Percentiles rank a stretch among this genome's conserved stretches.
Conservation (phyloP, 306 rosid genomes). For the Vigna mungo region DNA sequence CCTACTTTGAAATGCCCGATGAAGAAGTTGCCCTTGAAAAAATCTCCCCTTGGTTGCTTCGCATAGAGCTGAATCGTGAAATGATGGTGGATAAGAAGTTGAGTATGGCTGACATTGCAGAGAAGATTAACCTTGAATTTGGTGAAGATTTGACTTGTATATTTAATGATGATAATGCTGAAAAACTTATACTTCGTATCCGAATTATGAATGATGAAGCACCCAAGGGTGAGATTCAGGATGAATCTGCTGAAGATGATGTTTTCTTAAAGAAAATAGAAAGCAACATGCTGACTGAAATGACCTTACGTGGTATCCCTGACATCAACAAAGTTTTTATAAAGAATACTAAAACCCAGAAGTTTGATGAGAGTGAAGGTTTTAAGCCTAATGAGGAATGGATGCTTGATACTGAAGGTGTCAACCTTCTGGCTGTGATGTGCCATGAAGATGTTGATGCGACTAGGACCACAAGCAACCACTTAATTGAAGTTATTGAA, state of each 20-base stretch:
- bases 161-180: constrained; percentile 97
- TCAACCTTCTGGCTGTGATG: constrained; percentile 92
- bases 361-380: constrained; percentile 83
- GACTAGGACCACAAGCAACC: constrained; percentile 90
- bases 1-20: constrained; percentile 98
- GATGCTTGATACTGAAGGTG: constrained; percentile 99
- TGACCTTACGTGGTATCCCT: constrained; percentile 95
- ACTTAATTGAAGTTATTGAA: constrained; percentile 95
- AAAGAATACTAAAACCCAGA: constrained; percentile 79
- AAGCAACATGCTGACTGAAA: constrained; percentile 97
- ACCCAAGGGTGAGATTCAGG: constrained; percentile 87
- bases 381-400: constrained; percentile 94
- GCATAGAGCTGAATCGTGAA: constrained; percentile 95
- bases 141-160: constrained; percentile 95
- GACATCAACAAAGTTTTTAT: constrained; percentile 95
- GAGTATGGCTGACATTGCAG: constrained; percentile 99
- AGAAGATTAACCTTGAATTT: constrained; percentile 92
- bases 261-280: constrained; percentile 95
- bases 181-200: constrained; percentile 90
- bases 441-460: constrained; percentile 97
- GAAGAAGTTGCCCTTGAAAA: constrained; percentile 94
- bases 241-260: constrained; percentile 98
- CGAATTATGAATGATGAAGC: constrained; percentile 98
- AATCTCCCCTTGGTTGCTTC: constrained; percentile 98
- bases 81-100: constrained; percentile 99